Conservation (phyloP, 208 protist genomes). For the Crithidia brevicula region DNA sequence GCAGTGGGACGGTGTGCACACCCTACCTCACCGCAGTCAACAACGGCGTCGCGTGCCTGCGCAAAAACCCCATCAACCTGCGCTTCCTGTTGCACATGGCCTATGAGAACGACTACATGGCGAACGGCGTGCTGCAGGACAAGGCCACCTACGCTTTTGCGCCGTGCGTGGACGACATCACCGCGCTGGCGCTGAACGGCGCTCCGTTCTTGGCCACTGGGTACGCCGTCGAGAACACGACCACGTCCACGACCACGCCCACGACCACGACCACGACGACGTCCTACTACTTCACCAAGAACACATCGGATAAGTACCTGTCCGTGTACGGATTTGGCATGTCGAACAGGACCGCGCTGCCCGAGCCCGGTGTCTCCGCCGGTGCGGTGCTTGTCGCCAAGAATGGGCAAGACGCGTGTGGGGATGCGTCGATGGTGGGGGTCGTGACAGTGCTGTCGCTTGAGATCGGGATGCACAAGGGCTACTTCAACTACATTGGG, state of each 20-base stretch:
- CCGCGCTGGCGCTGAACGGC: constrained; percentile 52
- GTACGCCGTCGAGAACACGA: constrained; percentile 30
- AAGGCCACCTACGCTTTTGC: constrained; percentile 73
- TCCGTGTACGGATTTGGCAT: constrained; percentile 84
- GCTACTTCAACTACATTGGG: constrained; percentile 81
- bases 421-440: constrained; percentile 38
- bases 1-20: constrained; percentile 29
- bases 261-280: background rate
- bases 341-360: constrained; percentile 47
- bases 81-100: constrained; percentile 75
- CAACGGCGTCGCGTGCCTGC: constrained; percentile 44
- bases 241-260: background rate
- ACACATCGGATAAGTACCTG: constrained; percentile 48
- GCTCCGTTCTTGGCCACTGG: constrained; percentile 42
- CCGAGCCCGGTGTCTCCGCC: constrained; percentile 37
- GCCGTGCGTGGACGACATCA: constrained; percentile 68
- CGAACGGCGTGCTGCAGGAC: constrained; percentile 5
- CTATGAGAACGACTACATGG: constrained; percentile 39
- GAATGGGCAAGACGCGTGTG: constrained; percentile 44
- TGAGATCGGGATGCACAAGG: constrained; percentile 71
- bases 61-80: constrained; percentile 58
- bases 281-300: constrained; percentile 24
- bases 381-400: constrained; percentile 67
- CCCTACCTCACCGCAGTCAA: constrained; percentile 24
- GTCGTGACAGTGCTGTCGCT: constrained; percentile 73